phyloP scores from a whole-genome alignment of 2,329 filamentous ascomycete genomes.

The Fusarium concolor region DNA sequence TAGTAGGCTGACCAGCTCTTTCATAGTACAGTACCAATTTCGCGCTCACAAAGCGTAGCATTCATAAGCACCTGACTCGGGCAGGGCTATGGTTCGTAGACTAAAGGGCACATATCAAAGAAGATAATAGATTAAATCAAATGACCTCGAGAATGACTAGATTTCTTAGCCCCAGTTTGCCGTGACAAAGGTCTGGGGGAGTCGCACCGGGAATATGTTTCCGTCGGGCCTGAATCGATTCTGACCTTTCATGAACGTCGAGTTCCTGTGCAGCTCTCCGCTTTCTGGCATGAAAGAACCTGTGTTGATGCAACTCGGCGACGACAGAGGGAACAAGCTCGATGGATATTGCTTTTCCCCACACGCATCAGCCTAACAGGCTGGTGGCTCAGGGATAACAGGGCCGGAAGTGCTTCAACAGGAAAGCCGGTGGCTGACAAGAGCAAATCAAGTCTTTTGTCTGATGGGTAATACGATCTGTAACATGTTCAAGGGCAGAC shows the following conservation, averaged over 20 bases:
- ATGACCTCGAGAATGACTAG: neutral
- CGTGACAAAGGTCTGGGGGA: slow-evolving; percentile 1
- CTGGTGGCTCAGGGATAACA: slow-evolving; percentile 11
- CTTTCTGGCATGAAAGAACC: slow-evolving; percentile 19
- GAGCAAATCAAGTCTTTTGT: slow-evolving; percentile 1
- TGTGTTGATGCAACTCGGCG: slow-evolving; percentile 7
- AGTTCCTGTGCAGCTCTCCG: slow-evolving; percentile 25
- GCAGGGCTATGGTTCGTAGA: neutral
- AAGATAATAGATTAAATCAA: neutral
- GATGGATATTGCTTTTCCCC: slow-evolving; percentile 22
- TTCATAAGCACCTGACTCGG: neutral
- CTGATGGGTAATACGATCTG: slow-evolving; percentile 10
- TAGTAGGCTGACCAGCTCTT: neutral
- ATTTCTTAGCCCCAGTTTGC: neutral
- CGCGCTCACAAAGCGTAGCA: neutral
- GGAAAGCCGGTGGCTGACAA: slow-evolving; percentile 28
- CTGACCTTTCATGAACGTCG: neutral
- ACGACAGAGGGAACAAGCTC: slow-evolving; percentile 18
- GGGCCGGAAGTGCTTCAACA: slow-evolving; percentile 26
- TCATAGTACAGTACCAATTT: neutral
- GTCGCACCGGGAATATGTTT: slow-evolving; percentile 24
- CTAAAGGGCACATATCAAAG: neutral
- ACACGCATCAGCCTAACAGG: slow-evolving; percentile 18
- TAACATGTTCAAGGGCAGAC: slow-evolving; percentile 21
- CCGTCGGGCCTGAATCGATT: slow-evolving; percentile 9